Evolutionary conservation across 2,329 filamentous ascomycete genomes (phyloP).

Genomic region (Penicillium sclerotigenum): DNA sequence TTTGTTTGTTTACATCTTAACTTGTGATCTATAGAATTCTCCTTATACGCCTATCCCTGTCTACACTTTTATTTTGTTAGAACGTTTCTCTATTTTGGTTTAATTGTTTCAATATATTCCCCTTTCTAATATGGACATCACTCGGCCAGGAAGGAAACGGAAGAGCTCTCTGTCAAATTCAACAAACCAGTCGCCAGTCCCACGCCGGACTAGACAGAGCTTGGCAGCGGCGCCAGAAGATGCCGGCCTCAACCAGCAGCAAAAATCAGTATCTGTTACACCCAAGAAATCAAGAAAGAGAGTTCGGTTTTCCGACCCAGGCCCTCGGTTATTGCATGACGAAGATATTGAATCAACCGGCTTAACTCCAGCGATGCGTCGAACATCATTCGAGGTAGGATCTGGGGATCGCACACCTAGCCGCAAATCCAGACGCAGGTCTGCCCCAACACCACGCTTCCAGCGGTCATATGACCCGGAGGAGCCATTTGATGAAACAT

Average conservation of each 20-base stretch:
- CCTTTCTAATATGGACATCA: constrained; percentile 23
- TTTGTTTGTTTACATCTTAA: constrained; percentile 23
- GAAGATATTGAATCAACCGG: constrained; percentile 35
- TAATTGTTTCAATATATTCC: neutral
- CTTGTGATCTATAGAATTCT: constrained; percentile 23
- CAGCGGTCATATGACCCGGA: constrained; percentile 22
- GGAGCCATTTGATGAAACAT: constrained; percentile 17
- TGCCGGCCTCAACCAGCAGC: neutral
- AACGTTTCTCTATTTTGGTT: neutral
- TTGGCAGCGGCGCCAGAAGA: neutral
- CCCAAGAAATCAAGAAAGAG: constrained; percentile 40
- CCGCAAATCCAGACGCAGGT: constrained; percentile 31
- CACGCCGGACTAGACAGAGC: constrained; percentile 17
- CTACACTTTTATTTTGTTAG: neutral
- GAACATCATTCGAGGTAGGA: constrained; percentile 35
- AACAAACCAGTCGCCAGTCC: constrained; percentile 15
- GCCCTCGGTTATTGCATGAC: constrained; percentile 26
- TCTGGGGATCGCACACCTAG: constrained; percentile 29
- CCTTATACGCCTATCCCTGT: constrained; percentile 12
- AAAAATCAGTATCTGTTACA: constrained; percentile 16
- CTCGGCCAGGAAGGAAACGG: constrained; percentile 28
- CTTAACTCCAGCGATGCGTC: constrained; percentile 44
- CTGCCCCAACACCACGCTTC: constrained; percentile 31
- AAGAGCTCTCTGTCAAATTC: constrained; percentile 20
- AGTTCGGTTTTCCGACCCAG: constrained; percentile 48